Base-by-base conservation (phyloP, 2,329 filamentous ascomycete species). In the Epichloe baconii region DNA sequence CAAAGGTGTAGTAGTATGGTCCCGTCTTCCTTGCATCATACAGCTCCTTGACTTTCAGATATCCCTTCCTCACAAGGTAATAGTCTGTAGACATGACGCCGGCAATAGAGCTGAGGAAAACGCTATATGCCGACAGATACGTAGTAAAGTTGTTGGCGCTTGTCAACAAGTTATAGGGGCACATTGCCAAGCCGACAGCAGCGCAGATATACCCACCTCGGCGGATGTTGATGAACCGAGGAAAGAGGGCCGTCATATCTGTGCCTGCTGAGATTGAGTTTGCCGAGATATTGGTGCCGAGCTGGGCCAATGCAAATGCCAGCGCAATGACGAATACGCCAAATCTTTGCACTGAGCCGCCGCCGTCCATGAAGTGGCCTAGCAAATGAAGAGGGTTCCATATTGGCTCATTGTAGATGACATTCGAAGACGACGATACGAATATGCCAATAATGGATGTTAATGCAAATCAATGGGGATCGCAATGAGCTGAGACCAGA, bases 11-110 rank as follows among this genome's bases (percentile, higher is more conserved):
- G 66, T 77, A 91, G 68, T 96, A 96, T 0, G 80, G 84, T 0
- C 80, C 79, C 0, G 68, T 71, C 51, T 72, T 75, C 50, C 80
- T 79, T 10, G 78, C 84, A 48, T 84, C 83, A 71, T 95, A 96
- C 0, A 96, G 77, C 51, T 88, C 82, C 60, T 80, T 82, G 57
- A 91, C 73, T 57, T 89, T 80, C 2, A 93, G 73, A 64, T 89
- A 95, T 5, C 90, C 90, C 53, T 78, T 82, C 52, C 90, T 85
- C 5, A 95, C 86, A 51, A 85, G 55, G 67, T 94, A 96, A 72
- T 96, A 96, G 67, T 96, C 90, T 58, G 76, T 79, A 54, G 89
- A 74, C 71, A 95, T 93, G 56, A 95, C 88, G n/a, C 90, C 90
- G 0, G 88, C 89, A 55, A 96, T 94, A 43, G 86, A 88, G 53